Conservation (phyloP, 257 asterid species). For the Eustoma russellianum region DNA sequence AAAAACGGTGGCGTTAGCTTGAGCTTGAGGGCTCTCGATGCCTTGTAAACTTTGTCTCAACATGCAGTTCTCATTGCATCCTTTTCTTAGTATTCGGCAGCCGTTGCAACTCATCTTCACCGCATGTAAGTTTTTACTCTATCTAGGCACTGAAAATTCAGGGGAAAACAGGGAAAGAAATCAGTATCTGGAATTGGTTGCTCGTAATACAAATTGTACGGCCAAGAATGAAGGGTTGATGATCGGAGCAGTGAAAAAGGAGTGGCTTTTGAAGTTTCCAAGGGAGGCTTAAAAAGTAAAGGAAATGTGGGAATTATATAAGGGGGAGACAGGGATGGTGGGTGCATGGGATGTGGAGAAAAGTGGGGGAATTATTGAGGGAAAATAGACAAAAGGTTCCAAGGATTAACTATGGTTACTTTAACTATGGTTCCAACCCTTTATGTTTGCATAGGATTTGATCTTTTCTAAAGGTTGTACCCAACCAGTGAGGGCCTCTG, state of each 20-base stretch:
- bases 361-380: conserved; percentile 13
- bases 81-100: conserved; percentile 77
- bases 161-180: neutral
- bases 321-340: conserved; percentile 3
- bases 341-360: conserved; percentile 22
- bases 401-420: conserved; percentile 14
- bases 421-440: conserved; percentile 3
- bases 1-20: conserved; percentile 79
- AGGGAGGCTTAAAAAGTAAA: conserved; percentile 5
- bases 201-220: neutral
- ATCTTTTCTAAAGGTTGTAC: too few relatives aligned
- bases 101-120: conserved; percentile 74
- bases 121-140: conserved; percentile 8
- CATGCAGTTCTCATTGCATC: conserved; percentile 71
- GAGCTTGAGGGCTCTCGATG: conserved; percentile 54
- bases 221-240: neutral
- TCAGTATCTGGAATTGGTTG: neutral
- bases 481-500: too few relatives aligned
- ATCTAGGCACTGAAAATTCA: neutral
- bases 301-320: conserved; percentile 18
- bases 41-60: conserved; percentile 49
- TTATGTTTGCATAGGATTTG: too few relatives aligned
- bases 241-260: neutral
- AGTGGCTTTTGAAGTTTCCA: neutral
- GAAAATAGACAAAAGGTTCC: neutral